These are phyloP conservation scores for Yarrowia hollandica DNA, from an alignment of 805 yeast genomes.

Conservation along the genomic window DNA sequence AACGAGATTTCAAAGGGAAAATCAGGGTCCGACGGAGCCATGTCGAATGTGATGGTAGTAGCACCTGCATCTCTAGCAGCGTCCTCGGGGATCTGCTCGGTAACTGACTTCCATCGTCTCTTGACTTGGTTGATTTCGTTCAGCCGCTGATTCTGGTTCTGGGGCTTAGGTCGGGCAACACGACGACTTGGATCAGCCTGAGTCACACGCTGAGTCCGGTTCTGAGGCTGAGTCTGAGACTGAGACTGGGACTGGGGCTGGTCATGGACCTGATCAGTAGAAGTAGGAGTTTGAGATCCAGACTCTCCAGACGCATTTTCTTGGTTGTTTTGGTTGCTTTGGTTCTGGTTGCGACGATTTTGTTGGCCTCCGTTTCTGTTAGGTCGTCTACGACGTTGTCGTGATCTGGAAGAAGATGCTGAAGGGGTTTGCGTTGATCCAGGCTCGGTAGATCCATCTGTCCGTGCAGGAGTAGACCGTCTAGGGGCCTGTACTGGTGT, in stretches of 20 bases:
- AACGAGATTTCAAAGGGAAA: constrained; percentile 63
- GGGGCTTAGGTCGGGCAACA: constrained; percentile 11
- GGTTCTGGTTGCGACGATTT: background rate
- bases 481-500: background rate
- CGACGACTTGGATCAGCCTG: constrained; percentile 7
- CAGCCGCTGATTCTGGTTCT: constrained; percentile 15
- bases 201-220: background rate
- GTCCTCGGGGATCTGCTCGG: constrained; percentile 18
- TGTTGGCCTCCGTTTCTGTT: constrained; percentile 13
- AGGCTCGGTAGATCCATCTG: background rate
- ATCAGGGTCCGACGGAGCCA: constrained; percentile 65
- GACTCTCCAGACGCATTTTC: background rate
- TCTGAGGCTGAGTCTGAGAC: no score
- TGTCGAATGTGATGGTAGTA: constrained; percentile 22
- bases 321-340: background rate
- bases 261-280: background rate
- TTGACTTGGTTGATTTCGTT: constrained; percentile 32
- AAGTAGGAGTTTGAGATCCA: background rate
- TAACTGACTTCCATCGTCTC: constrained; percentile 27
- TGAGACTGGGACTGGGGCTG: no score
- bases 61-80: constrained; percentile 4
- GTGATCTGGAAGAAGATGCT: background rate
- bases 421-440: background rate
- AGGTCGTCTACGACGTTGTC: constrained; percentile 11
- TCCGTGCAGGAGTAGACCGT: background rate